Percentiles rank a stretch among this genome's conserved stretches.
Evolutionary conservation across 2,329 filamentous ascomycete genomes (phyloP).

Genomic region (Shiraia bambusicola): DNA sequence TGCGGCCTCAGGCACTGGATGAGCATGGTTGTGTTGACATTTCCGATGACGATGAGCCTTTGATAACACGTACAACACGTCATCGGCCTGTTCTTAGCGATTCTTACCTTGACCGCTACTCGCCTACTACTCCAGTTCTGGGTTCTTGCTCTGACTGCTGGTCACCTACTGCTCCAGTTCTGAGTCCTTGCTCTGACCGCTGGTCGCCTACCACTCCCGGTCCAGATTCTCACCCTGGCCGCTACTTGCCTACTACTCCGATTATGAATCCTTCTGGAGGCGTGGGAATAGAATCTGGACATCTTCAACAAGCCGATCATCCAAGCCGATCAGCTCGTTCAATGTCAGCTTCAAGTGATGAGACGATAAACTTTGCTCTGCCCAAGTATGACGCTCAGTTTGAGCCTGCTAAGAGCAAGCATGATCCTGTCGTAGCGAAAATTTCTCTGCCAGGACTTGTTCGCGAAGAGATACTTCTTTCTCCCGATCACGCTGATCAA

Average conservation of each 20-base stretch:
- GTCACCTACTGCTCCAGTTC: background rate
- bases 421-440: constrained; percentile 25
- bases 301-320: background rate
- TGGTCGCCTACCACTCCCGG: background rate
- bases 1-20: background rate
- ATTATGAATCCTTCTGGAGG: too few species aligned
- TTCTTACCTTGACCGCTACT: constrained; percentile 1
- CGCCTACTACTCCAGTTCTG: background rate
- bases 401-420: constrained; percentile 8
- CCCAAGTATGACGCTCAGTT: constrained; percentile 19
- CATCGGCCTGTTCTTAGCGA: constrained; percentile 8
- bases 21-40: background rate
- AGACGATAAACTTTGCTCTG: constrained; percentile 19
- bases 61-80: constrained; percentile 12
- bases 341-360: background rate
- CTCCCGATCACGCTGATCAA: constrained; percentile 23
- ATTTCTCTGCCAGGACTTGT: constrained; percentile 43
- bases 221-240: constrained; percentile 3
- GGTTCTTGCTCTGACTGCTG: constrained; percentile 1
- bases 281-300: too few species aligned
- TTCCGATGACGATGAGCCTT: constrained; percentile 23
- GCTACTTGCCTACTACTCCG: background rate
- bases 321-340: background rate
- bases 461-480: constrained; percentile 33
- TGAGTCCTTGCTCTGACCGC: constrained; percentile 1